phyloP scores from a whole-genome alignment of 2,329 filamentous ascomycete species.

The Emmonsiellopsis sp. region DNA sequence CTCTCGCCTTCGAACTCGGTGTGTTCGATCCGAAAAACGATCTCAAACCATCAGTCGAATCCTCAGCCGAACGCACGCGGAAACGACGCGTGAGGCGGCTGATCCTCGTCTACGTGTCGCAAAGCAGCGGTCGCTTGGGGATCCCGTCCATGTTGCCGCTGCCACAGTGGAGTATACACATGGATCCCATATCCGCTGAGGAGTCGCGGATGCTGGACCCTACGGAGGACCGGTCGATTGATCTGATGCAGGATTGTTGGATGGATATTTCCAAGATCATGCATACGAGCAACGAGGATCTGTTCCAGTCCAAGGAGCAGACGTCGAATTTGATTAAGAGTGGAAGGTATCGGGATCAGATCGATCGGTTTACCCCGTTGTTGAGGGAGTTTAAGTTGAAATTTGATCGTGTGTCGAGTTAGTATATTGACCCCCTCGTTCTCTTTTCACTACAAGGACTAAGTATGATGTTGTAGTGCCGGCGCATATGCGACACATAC shows the following conservation, averaged over 20 bases:
- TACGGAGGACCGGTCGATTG: constrained; percentile 32
- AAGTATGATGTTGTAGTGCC: constrained; percentile 32
- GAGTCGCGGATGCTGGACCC: constrained; percentile 11
- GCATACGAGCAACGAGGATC: constrained; percentile 76
- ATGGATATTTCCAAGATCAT: constrained; percentile 86
- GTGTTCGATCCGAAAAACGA: constrained; percentile 89
- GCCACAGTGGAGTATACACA: constrained; percentile 32
- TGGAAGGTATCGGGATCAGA: constrained; percentile 69
- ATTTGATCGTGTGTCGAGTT: constrained; percentile 61
- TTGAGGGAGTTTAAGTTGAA: constrained; percentile 70
- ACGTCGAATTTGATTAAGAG: constrained; percentile 83
- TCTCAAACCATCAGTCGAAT: constrained; percentile 40
- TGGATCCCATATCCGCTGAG: constrained; percentile 22
- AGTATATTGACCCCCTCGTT: constrained; percentile 11
- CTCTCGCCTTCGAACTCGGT: constrained; percentile 83
- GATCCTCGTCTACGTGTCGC: constrained; percentile 81
- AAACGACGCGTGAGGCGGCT: constrained; percentile 77
- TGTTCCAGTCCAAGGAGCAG: constrained; percentile 79
- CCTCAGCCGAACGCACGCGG: constrained; percentile 56
- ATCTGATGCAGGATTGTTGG: constrained; percentile 71
- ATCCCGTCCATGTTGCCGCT: constrained; percentile 86
- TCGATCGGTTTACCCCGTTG: constrained; percentile 72
- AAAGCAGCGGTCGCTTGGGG: constrained; percentile 84
- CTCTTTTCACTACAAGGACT: background rate
- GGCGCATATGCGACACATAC: constrained; percentile 57